Evolutionary conservation across 2,329 filamentous ascomycete species (phyloP), one percentile per base, ranked within the genome.

Genomic region (Colletotrichum nymphaeae): DNA sequence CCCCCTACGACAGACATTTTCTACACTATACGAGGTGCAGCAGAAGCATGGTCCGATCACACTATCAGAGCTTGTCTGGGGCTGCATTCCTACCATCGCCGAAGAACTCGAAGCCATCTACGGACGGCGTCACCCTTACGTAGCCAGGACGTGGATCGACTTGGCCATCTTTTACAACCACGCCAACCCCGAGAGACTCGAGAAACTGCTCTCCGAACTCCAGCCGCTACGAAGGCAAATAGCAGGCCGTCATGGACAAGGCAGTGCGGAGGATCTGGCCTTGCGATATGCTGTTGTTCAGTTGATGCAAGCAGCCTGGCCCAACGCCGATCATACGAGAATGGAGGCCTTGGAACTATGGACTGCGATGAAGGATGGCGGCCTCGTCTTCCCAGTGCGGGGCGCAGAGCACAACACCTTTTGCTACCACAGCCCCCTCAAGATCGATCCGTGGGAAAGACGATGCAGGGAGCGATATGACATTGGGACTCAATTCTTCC

Each of bases 51-150:
- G 84, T 2, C 79, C 84, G 8, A 76, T 76, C 3, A 84, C 82
- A 9, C 76, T 86, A n/a, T 86, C 84, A 5, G 84, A 86, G 65
- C 76, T 86, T 14, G 77, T 86, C 2, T 85, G 84, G 83, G 80
- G 78, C 52, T 84, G 83, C 63, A 80, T 83, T 46, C 82, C 84
- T 2, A 81, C 81, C 2, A 82, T 86, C 70, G 83, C 84, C 1
- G 84, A 86, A 63, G 84, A 86, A 74, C 76, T 86, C 22, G 84
- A 86, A 65, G 83, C 83, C 35, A 85, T 85, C 32, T 86, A 86
- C 72, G 81, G 84, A 22, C 80, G 83, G 35, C 80, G 80, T 4
- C 84, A 86, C 65, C 84, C 84, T 8, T 85, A 85, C 69, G 84
- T 85, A 37, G 83, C 83, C 35, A 78, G 83, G 28, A 82, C 83